phyloP scores from a whole-genome alignment of 768 basidiomycete genomes.

The Xerocomus spinulosus region DNA sequence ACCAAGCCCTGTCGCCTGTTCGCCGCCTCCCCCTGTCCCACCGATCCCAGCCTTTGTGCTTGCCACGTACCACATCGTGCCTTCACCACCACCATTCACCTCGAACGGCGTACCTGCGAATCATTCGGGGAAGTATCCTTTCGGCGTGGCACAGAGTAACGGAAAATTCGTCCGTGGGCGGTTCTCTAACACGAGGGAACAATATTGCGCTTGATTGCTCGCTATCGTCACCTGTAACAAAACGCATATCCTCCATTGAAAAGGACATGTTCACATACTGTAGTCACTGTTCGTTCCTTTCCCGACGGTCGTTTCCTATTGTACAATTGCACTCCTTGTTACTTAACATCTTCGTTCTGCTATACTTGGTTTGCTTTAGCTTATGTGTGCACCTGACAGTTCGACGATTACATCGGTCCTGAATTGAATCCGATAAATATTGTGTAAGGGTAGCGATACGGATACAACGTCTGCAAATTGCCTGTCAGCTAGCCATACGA shows the following conservation, averaged over 20 bases:
- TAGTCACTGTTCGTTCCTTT: too few species aligned
- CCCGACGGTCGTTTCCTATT: too few species aligned
- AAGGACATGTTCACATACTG: too few species aligned
- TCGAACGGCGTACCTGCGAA: neutral
- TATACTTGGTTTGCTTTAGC: neutral
- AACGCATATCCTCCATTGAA: too few species aligned
- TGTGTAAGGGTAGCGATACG: slow-evolving; percentile 22
- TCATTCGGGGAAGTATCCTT: slow-evolving; percentile 14
- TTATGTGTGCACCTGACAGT: neutral
- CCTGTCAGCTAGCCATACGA: slow-evolving; percentile 31
- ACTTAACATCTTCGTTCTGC: neutral
- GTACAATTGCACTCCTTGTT: too few species aligned
- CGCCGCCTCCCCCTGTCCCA: slow-evolving; percentile 54
- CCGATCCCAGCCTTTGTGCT: slow-evolving; percentile 48
- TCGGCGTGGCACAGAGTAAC: too few species aligned
- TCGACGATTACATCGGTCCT: neutral
- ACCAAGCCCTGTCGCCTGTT: slow-evolving; percentile 38
- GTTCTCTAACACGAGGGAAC: slow-evolving; percentile 35
- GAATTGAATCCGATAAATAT: neutral
- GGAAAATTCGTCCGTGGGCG: slow-evolving; percentile 9
- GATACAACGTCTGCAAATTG: slow-evolving; percentile 31
- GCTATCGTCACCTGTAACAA: too few species aligned
- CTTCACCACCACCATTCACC: slow-evolving; percentile 11
- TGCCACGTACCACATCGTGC: slow-evolving; percentile 32
- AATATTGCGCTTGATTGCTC: slow-evolving; percentile 8